A percentile compares a stretch with the other conserved stretches of the same genome.
phyloP scores from a whole-genome alignment of 2,329 filamentous ascomycete genomes.

The Trichoderma guizhouense region DNA sequence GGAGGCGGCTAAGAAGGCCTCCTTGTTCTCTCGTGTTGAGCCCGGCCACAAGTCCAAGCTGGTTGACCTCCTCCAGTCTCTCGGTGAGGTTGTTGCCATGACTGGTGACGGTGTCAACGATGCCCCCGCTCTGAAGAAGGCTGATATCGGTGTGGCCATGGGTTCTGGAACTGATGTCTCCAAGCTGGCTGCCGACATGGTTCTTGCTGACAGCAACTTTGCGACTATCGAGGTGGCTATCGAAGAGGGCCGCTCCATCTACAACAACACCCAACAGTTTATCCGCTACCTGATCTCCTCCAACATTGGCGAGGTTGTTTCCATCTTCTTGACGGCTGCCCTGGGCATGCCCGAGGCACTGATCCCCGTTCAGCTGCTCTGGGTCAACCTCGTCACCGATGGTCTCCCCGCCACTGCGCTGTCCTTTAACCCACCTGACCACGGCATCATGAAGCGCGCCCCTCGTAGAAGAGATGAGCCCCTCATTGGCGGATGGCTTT shows the following conservation, averaged over 20 bases:
- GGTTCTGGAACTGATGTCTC: slow-evolving; percentile 96
- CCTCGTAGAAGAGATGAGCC: slow-evolving; percentile 90
- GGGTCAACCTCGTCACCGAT: slow-evolving; percentile 98
- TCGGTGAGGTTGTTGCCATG: slow-evolving; percentile 96
- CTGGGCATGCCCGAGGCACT: slow-evolving; percentile 96
- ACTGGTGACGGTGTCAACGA: slow-evolving; percentile 99
- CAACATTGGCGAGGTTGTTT: slow-evolving; percentile 98
- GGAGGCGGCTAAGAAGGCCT: slow-evolving; percentile 78
- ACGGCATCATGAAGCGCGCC: slow-evolving; percentile 93
- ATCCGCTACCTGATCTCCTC: slow-evolving; percentile 98
- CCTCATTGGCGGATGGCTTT: slow-evolving; percentile 91
- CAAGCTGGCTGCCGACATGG: slow-evolving; percentile 96
- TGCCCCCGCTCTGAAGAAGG: slow-evolving; percentile 95
- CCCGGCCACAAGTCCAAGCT: slow-evolving; percentile 96
- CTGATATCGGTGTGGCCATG: slow-evolving; percentile 98
- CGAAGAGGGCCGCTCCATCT: slow-evolving; percentile 95
- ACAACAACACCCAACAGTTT: slow-evolving; percentile 99
- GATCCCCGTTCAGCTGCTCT: slow-evolving; percentile 94
- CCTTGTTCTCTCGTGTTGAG: slow-evolving; percentile 93
- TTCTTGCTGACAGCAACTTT: slow-evolving; percentile 97
- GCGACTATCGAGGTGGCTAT: slow-evolving; percentile 95
- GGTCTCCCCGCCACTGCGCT: slow-evolving; percentile 93
- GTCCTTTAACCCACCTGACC: slow-evolving; percentile 97
- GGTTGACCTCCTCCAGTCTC: slow-evolving; percentile 89
- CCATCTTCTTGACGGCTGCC: slow-evolving; percentile 95